Evolutionary conservation across 805 yeast species (phyloP).

Genomic region (Kazachstania viticola): DNA sequence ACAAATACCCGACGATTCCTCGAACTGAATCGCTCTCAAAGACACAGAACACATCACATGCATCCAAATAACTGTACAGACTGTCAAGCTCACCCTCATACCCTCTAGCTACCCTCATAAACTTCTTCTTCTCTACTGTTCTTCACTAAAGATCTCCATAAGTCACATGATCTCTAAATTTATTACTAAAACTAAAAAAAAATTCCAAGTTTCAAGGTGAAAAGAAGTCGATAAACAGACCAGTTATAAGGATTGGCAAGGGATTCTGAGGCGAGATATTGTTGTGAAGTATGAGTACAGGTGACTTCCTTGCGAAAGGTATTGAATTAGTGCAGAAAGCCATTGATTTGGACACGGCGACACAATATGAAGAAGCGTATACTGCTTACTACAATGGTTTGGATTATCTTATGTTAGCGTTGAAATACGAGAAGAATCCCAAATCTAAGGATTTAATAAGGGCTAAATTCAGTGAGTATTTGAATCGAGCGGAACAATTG

Average conservation of each 20-base stretch:
- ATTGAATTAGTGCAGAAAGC: conserved; percentile 90
- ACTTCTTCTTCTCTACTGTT: no score
- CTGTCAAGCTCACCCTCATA: no score
- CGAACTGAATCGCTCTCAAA: conserved; percentile 19
- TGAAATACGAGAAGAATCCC: conserved; percentile 87
- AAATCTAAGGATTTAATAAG: conserved; percentile 81
- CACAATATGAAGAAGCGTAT: conserved; percentile 88
- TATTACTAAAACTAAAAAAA: no score
- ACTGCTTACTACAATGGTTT: conserved; percentile 84
- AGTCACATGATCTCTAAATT: no score
- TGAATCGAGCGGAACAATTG: conserved; percentile 86
- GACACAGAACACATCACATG: not conserved
- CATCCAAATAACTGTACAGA: no score
- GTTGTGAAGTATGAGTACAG: conserved; percentile 30
- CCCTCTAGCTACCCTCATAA: no score
- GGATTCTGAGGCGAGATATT: no score
- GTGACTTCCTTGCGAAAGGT: conserved; percentile 87
- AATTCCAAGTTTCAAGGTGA: no score
- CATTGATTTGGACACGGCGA: conserved; percentile 84
- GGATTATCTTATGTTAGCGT: conserved; percentile 90
- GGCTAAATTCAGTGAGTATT: conserved; percentile 81
- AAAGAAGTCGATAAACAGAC: no score
- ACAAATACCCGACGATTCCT: conserved; percentile 24
- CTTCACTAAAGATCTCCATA: no score
- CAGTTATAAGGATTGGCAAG: no score